Evolutionary conservation across 2,329 filamentous ascomycete genomes (phyloP).

Genomic region (Aspergillus hiratsukae): DNA sequence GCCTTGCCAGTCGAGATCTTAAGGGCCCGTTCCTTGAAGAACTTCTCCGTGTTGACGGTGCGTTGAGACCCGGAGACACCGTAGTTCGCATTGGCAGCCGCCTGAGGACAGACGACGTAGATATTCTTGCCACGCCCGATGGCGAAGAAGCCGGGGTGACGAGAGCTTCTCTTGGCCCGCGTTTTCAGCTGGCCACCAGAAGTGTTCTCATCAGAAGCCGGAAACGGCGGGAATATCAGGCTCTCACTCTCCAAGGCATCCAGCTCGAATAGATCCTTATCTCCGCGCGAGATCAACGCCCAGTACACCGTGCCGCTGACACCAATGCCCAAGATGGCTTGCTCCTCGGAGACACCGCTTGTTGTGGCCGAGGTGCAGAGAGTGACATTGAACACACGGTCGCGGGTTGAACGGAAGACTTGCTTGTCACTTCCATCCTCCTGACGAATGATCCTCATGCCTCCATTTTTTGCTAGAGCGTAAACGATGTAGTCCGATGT

Average conservation of each 20-base stretch:
- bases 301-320: slow-evolving; percentile 97
- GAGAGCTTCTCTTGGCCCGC: slow-evolving; percentile 81
- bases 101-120: slow-evolving; percentile 69
- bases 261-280: slow-evolving; percentile 75
- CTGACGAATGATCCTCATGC: slow-evolving; percentile 88
- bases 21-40: slow-evolving; percentile 78
- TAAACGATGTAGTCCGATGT: slow-evolving; percentile 91
- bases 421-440: slow-evolving; percentile 89
- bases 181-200: slow-evolving; percentile 94
- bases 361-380: slow-evolving; percentile 65
- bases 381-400: slow-evolving; percentile 91
- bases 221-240: slow-evolving; percentile 83
- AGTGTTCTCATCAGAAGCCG: slow-evolving; percentile 80
- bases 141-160: slow-evolving; percentile 89
- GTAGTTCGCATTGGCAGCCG: slow-evolving; percentile 49
- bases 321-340: slow-evolving; percentile 86
- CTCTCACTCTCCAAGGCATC: slow-evolving; percentile 77
- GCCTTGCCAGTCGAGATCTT: slow-evolving; percentile 97
- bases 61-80: slow-evolving; percentile 48
- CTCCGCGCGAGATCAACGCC: slow-evolving; percentile 71
- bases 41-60: slow-evolving; percentile 78
- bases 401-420: slow-evolving; percentile 83
- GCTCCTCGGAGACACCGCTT: slow-evolving; percentile 55
- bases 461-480: slow-evolving; percentile 87
- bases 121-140: slow-evolving; percentile 95